Base-by-base conservation (phyloP, 345 rosid genomes). In the Moricandia moricandioides region DNA sequence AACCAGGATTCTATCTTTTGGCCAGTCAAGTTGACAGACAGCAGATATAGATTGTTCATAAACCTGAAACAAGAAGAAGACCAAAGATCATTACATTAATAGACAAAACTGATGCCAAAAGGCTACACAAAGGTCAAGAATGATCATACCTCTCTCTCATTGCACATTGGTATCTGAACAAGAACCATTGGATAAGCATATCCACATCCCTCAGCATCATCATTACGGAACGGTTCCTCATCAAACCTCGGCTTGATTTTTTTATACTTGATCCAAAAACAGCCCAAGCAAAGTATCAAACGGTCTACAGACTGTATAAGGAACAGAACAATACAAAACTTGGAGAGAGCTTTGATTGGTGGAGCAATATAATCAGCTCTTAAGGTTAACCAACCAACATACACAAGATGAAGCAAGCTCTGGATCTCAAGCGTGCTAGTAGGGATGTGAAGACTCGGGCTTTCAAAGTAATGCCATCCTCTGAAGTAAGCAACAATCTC, bases 131-230 rank as follows among this genome's bases (percentile, higher is more conserved):
- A 39, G 45, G 5, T 39, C n/a, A 39, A 34, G 37, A 34, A 35
- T 8, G 10, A 39, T 4, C 45, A 39, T 39, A 49, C 94, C 92
- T 88, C 92, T 70, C 82, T 89, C 74, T 91, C 97, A 49, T 91
- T 91, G 62, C 91, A 87, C 93, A 90, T 90, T 45, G 96, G 96
- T 17, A 90, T 88, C 82, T 90, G 97, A 78, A 91, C 94, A 79
- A 91, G 97, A 84, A 87, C 92, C 93, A 83, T 87, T 31, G 97
- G 97, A 64, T 86, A 88, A 76, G 59, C 80, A 71, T 40, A 85
- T 3, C 83, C 74, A 4, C 85, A 70, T 63, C 86, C 85, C 65
- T 88, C 92, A 60, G 78, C 84, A 79, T 85, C 92, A 73, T 69
- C 85, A 13, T 84, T 76, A 74, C 79, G 77, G 75, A 86, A 88